A percentile compares a stretch with the other conserved stretches of the same genome.
Evolutionary conservation across 208 protist species (phyloP).

Genomic region (Trypanosoma mega): DNA sequence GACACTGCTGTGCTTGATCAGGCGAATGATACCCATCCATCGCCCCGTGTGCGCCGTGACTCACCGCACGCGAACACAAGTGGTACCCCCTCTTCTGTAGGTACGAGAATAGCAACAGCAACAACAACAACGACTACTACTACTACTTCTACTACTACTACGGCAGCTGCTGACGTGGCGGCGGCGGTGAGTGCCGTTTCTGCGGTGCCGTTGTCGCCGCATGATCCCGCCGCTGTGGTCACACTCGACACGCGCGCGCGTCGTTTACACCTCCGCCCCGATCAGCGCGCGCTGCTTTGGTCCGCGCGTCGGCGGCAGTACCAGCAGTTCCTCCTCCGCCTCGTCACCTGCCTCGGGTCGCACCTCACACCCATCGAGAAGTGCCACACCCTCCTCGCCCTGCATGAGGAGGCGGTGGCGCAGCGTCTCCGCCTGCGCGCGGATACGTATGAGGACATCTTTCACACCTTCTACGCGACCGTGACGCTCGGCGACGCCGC

Average conservation of each 20-base stretch:
- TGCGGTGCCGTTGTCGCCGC: constrained; percentile 6
- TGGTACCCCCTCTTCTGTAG: too few species aligned
- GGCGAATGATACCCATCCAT: too few species aligned
- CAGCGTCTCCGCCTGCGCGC: constrained; percentile 63
- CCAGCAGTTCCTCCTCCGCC: constrained; percentile 41
- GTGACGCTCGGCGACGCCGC: constrained; percentile 22
- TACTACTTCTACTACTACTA: too few species aligned
- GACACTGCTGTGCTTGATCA: too few species aligned
- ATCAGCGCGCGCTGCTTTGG: constrained; percentile 60
- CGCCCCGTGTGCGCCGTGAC: too few species aligned
- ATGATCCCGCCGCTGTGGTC: constrained; percentile 63
- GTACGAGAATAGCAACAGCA: too few species aligned
- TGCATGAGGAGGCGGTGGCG: constrained; percentile 64
- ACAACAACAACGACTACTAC: too few species aligned
- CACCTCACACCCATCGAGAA: constrained; percentile 72
- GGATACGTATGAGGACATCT: constrained; percentile 84
- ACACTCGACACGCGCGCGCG: constrained; percentile 35
- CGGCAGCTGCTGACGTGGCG: not conserved
- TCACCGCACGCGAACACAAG: too few species aligned
- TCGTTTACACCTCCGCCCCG: constrained; percentile 42
- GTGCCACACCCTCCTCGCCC: constrained; percentile 46
- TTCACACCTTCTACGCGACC: constrained; percentile 68
- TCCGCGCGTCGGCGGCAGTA: constrained; percentile 57
- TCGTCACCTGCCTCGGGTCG: constrained; percentile 59
- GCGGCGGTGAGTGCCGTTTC: not conserved